phyloP scores from a whole-genome alignment of 73 alveolate genomes.

The Breviolum minutum region DNA sequence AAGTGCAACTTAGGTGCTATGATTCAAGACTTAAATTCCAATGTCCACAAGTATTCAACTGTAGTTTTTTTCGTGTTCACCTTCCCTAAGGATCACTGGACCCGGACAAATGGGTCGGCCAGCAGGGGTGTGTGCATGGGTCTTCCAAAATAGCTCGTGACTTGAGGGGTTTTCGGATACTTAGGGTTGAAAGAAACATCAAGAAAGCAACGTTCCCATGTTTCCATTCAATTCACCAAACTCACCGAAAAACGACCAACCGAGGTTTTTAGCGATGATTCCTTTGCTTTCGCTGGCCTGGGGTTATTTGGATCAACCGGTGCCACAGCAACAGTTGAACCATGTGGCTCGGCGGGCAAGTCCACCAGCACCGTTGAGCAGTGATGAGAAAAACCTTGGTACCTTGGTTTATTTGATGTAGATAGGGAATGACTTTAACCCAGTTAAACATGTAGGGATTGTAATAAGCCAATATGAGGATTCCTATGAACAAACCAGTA shows the following conservation, averaged over 20 bases:
- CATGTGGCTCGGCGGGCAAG: background rate
- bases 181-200: background rate
- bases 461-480: background rate
- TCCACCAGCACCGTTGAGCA: background rate
- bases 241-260: no score
- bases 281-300: conserved; percentile 27
- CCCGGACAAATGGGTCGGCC: no score
- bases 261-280: conserved; percentile 4
- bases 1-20: no score
- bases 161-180: no score
- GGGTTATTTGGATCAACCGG: conserved; percentile 34
- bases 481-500: background rate
- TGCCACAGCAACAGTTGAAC: conserved; percentile 22
- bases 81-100: no score
- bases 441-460: background rate
- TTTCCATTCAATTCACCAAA: background rate
- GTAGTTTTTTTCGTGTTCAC: no score
- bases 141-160: no score
- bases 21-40: no score
- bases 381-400: background rate
- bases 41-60: no score
- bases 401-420: background rate
- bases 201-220: background rate
- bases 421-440: background rate
- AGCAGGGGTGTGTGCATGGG: no score